Percentiles rank a stretch among this genome's conserved stretches.
phyloP scores from a whole-genome alignment of 2,329 filamentous ascomycete species.

The Didymella lethalis region DNA sequence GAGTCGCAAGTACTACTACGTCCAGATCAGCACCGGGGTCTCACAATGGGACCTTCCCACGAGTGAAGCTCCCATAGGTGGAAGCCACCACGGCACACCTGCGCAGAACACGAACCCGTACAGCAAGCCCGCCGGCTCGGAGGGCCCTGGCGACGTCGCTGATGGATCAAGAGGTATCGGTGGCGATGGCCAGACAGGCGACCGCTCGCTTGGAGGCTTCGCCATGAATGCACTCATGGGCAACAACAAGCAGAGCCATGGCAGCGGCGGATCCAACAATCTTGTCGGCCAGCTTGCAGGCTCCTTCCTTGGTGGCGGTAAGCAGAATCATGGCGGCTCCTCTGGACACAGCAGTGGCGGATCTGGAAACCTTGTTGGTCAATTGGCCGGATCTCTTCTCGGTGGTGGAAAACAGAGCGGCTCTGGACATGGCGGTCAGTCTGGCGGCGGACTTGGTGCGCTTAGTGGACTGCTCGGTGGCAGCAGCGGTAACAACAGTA shows the following conservation, averaged over 20 bases:
- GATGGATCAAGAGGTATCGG: conserved; percentile 59
- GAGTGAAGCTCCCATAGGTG: conserved; percentile 66
- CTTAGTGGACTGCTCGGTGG: conserved; percentile 27
- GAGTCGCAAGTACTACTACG: conserved; percentile 58
- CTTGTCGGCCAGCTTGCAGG: conserved; percentile 64
- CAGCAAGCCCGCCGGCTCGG: conserved; percentile 57
- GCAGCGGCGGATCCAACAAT: conserved; percentile 46
- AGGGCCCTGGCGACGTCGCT: conserved; percentile 36
- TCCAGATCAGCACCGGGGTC: conserved; percentile 74
- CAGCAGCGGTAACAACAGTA: conserved; percentile 6
- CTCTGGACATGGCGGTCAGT: conserved; percentile 39
- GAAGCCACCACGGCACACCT: conserved; percentile 59
- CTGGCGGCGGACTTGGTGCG: conserved; percentile 32
- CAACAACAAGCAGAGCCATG: conserved; percentile 43
- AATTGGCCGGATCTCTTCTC: conserved; percentile 60
- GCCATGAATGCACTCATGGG: conserved; percentile 66
- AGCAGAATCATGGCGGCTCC: conserved; percentile 44
- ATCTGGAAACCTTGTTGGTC: conserved; percentile 58
- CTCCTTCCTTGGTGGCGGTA: conserved; percentile 51
- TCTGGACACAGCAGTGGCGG: conserved; percentile 45
- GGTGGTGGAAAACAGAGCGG: conserved; percentile 49
- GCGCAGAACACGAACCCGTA: conserved; percentile 67
- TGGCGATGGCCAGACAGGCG: conserved; percentile 61
- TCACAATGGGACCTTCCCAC: conserved; percentile 79
- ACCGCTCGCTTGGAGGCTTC: conserved; percentile 66